Conservation (phyloP, 2,329 filamentous ascomycete species). For the Elsinoe ampelina region DNA sequence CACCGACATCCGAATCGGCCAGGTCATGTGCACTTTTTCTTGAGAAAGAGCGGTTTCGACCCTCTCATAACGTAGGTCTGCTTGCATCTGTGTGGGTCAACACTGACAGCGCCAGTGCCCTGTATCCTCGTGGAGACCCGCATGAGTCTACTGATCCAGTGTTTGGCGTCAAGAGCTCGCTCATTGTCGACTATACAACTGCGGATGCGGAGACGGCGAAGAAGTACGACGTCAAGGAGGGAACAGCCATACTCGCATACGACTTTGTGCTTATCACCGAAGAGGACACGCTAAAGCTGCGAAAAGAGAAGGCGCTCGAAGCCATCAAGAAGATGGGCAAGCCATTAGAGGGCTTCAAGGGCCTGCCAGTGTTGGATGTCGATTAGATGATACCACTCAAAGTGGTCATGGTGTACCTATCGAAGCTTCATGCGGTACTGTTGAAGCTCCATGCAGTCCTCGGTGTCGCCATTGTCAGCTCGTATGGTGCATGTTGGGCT, state of each 20-base stretch:
- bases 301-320: constrained; percentile 53
- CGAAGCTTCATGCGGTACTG: no score
- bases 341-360: constrained; percentile 60
- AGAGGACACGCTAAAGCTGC: constrained; percentile 53
- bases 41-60: constrained; percentile 20
- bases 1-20: constrained; percentile 22
- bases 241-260: constrained; percentile 42
- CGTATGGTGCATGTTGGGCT: background rate
- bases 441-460: no score
- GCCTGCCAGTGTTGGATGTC: constrained; percentile 61
- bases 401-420: no score
- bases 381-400: constrained; percentile 30
- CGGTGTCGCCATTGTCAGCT: background rate
- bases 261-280: constrained; percentile 67
- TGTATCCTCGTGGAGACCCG: constrained; percentile 64
- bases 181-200: constrained; percentile 52
- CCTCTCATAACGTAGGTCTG: constrained; percentile 20
- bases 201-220: constrained; percentile 40
- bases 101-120: constrained; percentile 40
- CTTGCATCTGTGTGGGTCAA: background rate
- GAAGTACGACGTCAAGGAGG: constrained; percentile 54
- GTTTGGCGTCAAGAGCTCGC: constrained; percentile 69
- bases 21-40: constrained; percentile 23
- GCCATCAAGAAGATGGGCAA: constrained; percentile 56
- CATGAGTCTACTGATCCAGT: constrained; percentile 74